A percentile compares a stretch with the other conserved stretches of the same genome.
phyloP scores from a whole-genome alignment of 805 yeast genomes.

The Vanderwaltozyma yarrowii region DNA sequence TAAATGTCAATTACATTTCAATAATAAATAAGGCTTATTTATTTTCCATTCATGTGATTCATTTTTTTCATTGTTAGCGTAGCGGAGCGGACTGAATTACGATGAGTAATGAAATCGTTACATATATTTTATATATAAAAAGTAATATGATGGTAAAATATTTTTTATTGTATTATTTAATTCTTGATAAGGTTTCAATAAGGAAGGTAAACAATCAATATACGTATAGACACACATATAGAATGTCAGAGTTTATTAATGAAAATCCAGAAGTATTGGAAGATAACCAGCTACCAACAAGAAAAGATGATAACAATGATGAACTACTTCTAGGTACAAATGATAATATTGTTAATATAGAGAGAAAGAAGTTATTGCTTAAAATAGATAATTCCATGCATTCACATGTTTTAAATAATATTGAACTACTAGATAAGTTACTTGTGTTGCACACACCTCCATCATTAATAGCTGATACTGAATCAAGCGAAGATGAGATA shows the following conservation, averaged over 20 bases:
- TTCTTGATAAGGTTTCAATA: too few species aligned
- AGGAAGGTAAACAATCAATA: not conserved
- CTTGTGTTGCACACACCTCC: slow-evolving; percentile 17
- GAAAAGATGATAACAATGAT: slow-evolving; percentile 31
- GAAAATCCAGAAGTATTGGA: slow-evolving; percentile 86
- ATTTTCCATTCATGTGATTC: too few species aligned
- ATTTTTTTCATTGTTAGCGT: too few species aligned
- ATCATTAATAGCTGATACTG: slow-evolving; percentile 17
- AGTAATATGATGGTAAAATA: too few species aligned
- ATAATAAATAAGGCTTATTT: too few species aligned
- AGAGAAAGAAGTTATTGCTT: slow-evolving; percentile 19
- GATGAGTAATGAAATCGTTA: not conserved
- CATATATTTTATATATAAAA: too few species aligned
- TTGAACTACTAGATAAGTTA: slow-evolving; percentile 24
- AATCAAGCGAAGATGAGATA: slow-evolving; percentile 20
- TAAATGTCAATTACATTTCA: too few species aligned
- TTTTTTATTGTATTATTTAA: too few species aligned
- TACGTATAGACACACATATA: not conserved
- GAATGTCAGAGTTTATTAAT: slow-evolving; percentile 75
- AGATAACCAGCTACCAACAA: slow-evolving; percentile 62
- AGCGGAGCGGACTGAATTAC: too few species aligned
- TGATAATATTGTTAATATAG: slow-evolving; percentile 8
- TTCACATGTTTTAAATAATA: slow-evolving; percentile 18
- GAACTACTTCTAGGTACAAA: slow-evolving; percentile 12
- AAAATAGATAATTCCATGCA: slow-evolving; percentile 19